Base-by-base conservation (phyloP, 257 asterid genomes). In the Galeopsis tetrahit region DNA sequence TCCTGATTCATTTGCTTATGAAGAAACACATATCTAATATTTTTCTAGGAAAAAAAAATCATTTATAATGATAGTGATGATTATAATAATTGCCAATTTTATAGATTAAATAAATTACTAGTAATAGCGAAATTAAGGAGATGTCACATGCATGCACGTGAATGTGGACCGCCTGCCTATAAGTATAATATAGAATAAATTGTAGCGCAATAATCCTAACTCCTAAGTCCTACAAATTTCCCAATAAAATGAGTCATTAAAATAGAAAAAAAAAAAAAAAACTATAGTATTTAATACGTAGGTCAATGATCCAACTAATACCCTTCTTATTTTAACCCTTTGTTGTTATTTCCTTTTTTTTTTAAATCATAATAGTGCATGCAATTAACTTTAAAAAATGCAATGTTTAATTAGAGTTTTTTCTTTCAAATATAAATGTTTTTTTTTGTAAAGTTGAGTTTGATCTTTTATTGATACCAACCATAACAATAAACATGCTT, bases 121-220 rank as follows among this genome's bases (percentile, higher is more conserved):
- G 28, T 21, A 21, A 21, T 52, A 32, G 81, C 70, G 75, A 66
- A 66, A 75, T 62, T 70, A 63, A 79, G 77, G 79, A 69, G 61
- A 11, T 1, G 64, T 74, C 83, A 82, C 84, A 79, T 82, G 86
- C 84, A 79, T 61, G 77, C 87, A 83, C 77, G 84, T 83, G 86
- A 67, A 72, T 82, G 86, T 79, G 86, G 81, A 48, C 76, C 84
- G 77, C 71, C 80, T 66, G 76, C 65, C 63, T 75, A 64, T 64
- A 33, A n/a, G 11, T 43, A 51, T 77, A 21, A 51, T 77, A 68
- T 34, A 43, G 5, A 28, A n/a, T n/a, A n/a, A n/a, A 74, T 63
- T 57, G 51, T 4, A 13, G 60, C 52, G 13, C 70, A 65, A 53
- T 70, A 53, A 62, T 56, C 56, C 55, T 62, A 40, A 40, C 17